phyloP scores from a whole-genome alignment of 495 filamentous ascomycete genomes.

The Letharia lupina region DNA sequence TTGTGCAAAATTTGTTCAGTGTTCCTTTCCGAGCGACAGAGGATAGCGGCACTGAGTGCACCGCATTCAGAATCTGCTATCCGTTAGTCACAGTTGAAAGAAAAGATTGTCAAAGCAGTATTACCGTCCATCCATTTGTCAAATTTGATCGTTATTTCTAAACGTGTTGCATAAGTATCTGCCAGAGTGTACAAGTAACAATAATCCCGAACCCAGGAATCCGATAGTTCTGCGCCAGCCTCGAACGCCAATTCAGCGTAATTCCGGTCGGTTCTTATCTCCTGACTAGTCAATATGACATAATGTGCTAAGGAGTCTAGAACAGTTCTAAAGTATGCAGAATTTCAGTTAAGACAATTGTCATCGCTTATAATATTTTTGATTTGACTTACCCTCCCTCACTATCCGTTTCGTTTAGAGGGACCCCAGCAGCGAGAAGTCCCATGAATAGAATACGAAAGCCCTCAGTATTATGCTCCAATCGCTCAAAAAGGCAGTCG shows the following conservation, averaged over 20 bases:
- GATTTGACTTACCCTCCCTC: neutral
- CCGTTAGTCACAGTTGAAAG: neutral
- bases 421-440: neutral
- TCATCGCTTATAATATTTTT: neutral
- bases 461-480: too few relatives aligned
- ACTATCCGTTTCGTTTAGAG: neutral
- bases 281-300: fast-evolving
- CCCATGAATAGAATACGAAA: neutral
- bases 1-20: neutral
- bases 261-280: too few relatives aligned
- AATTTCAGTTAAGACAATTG: neutral
- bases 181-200: too few relatives aligned
- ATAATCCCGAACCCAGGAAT: too few relatives aligned
- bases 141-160: too few relatives aligned
- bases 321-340: neutral
- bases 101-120: too few relatives aligned
- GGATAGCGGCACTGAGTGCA: neutral
- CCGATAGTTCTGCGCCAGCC: neutral
- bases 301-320: neutral
- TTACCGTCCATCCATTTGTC: too few relatives aligned
- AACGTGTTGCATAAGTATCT: too few relatives aligned
- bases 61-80: neutral
- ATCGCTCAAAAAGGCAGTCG: too few relatives aligned
- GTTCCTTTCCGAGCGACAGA: neutral
- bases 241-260: neutral